Evolutionary conservation across 2,329 filamentous ascomycete genomes (phyloP).

Genomic region (Reticulascus tulasneorum): DNA sequence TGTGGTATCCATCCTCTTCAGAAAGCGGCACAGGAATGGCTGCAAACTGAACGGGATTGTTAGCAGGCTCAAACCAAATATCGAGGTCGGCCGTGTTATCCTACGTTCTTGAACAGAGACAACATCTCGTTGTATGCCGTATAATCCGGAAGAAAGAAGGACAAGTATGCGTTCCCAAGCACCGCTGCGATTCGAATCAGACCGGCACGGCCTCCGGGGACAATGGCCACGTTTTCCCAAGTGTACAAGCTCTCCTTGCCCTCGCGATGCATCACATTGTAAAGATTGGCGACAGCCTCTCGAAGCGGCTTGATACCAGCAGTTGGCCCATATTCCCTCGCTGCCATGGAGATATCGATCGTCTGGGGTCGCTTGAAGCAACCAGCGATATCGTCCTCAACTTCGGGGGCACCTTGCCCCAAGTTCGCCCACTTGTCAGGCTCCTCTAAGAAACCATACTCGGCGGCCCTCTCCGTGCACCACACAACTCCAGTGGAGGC

Average conservation of each 20-base stretch:
- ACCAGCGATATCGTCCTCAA: constrained; percentile 86
- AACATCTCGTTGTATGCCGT: constrained; percentile 98
- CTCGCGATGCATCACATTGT: constrained; percentile 88
- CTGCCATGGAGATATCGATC: constrained; percentile 73
- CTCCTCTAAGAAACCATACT: constrained; percentile 83
- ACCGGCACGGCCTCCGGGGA: constrained; percentile 87
- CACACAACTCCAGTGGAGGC: constrained; percentile 93
- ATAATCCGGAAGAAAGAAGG: constrained; percentile 93
- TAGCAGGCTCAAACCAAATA: not conserved
- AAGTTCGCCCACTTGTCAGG: constrained; percentile 87
- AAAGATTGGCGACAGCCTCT: constrained; percentile 83
- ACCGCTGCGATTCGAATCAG: constrained; percentile 94
- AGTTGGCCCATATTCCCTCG: constrained; percentile 88
- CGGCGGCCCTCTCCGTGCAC: constrained; percentile 82
- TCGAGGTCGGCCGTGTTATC: too few species aligned
- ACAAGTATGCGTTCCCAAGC: constrained; percentile 84
- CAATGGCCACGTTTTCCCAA: constrained; percentile 97
- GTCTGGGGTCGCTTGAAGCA: constrained; percentile 78
- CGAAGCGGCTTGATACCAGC: constrained; percentile 89
- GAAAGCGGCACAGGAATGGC: constrained; percentile 82
- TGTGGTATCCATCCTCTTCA: constrained; percentile 84
- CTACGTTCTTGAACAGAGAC: constrained; percentile 82
- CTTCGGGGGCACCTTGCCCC: constrained; percentile 89
- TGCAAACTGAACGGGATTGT: constrained; percentile 64
- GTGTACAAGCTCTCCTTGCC: constrained; percentile 88